Evolutionary conservation across 805 yeast genomes (phyloP), one percentile per base, ranked within the genome.

Genomic region (Yarrowia sp.): DNA sequence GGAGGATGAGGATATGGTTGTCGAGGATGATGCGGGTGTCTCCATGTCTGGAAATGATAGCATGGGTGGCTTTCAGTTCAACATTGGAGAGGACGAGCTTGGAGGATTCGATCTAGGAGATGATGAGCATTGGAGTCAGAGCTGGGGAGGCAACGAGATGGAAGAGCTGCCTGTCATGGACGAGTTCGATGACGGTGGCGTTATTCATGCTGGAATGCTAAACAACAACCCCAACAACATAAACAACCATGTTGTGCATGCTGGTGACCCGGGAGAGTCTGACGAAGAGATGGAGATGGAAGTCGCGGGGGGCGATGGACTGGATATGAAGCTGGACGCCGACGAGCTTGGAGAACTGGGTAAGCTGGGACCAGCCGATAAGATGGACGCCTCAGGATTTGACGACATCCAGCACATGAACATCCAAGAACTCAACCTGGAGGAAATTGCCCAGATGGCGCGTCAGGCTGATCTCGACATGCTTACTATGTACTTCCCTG

Each of bases 401-500:
- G 61, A 52, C 35, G 46, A 38, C 32, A 52, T 52, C 14, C 19
- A 22, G 5, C 61, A 52, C 35, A 52, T 52, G 61, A 52, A 52
- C 46, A 26, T 52, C 21, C 61, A 52, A 26, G 46, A 52, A 33
- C 61, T 52, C 36, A 52, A 52, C 26, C 24, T 52, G 46, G 61
- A 52, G 21, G 61, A 52, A 9, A 24, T 52, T 11, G 61, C 61
- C 3, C 61, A 52, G 26, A 52, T 52, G 61, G 44, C 61, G 14
- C 61, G 61, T 12, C 63, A 69, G 30, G 67, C 71, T 11, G 72
- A 72, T 63, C 66, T 67, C 32, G 67, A 66, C 24, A 54, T 69
- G 46, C 70, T 77, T 19, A 62, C 68, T 46, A 66, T 68, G 44
- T 84, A 84, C 70, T 89, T 81, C 71, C 96, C 96, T 0, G 78